phyloP scores from a whole-genome alignment of 2,329 filamentous ascomycete species.

The Clarireedia paspali region DNA sequence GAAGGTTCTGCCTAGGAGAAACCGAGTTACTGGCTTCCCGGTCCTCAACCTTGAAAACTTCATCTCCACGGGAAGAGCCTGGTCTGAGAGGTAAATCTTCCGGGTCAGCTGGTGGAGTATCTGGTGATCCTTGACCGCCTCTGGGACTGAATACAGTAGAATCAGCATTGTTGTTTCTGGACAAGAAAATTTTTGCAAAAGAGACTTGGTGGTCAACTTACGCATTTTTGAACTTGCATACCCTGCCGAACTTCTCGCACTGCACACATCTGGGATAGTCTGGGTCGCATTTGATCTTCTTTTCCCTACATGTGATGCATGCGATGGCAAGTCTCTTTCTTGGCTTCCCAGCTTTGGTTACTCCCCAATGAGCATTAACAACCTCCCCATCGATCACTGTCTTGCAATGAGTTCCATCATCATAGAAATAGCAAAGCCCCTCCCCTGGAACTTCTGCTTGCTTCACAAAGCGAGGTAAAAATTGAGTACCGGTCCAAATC shows the following conservation, averaged over 20 bases:
- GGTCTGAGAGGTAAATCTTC: conserved; percentile 25
- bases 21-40: conserved; percentile 22
- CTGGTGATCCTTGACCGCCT: conserved; percentile 29
- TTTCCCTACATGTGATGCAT: conserved; percentile 89
- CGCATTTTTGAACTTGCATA: conserved; percentile 82
- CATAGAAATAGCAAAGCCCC: conserved; percentile 77
- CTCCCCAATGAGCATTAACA: conserved; percentile 87
- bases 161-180: conserved; percentile 31
- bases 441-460: conserved; percentile 66
- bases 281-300: conserved; percentile 96
- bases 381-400: conserved; percentile 77
- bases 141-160: conserved; percentile 22
- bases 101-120: conserved; percentile 28
- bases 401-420: conserved; percentile 76
- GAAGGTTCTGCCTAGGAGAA: conserved; percentile 22
- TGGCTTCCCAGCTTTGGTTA: conserved; percentile 90
- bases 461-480: conserved; percentile 57
- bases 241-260: conserved; percentile 82
- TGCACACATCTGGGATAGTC: conserved; percentile 82
- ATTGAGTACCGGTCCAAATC: conserved; percentile 62
- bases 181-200: background rate
- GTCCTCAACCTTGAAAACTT: conserved; percentile 23
- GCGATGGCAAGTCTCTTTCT: conserved; percentile 85
- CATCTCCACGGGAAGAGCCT: conserved; percentile 24
- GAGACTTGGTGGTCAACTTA: conserved; percentile 40